Percentiles rank a stretch among this genome's conserved stretches.
These are phyloP conservation scores for Solanum ahanhuiri DNA, from an alignment of 257 asterid species.

Conservation along the genomic window DNA sequence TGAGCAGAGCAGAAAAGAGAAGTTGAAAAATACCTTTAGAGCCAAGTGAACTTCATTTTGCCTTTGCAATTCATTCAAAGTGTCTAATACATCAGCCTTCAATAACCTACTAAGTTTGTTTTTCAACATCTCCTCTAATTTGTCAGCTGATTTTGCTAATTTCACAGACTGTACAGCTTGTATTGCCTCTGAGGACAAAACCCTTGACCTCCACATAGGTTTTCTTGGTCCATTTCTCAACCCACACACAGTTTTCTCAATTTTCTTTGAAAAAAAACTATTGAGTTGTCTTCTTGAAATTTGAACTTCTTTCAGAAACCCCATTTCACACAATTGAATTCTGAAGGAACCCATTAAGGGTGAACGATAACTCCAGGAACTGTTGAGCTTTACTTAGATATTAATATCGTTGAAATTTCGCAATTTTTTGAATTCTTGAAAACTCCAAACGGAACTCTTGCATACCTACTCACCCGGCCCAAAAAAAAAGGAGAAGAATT, in stretches of 20 bases:
- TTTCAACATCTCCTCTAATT: slow-evolving; percentile 32
- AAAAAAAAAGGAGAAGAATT: too few relatives aligned
- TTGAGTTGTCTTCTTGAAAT: background rate
- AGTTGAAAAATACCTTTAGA: slow-evolving; percentile 23
- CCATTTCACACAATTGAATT: slow-evolving; percentile 11
- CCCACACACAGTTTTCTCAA: slow-evolving; percentile 26
- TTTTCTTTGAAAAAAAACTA: background rate
- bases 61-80: slow-evolving; percentile 56
- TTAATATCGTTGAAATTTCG: background rate
- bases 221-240: slow-evolving; percentile 57
- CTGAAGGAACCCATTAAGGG: slow-evolving; percentile 17
- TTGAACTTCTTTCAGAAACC: slow-evolving; percentile 6
- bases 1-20: background rate
- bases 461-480: too few relatives aligned
- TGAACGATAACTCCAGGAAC: background rate
- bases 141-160: slow-evolving; percentile 41
- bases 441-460: background rate
- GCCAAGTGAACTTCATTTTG: slow-evolving; percentile 57
- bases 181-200: slow-evolving; percentile 59
- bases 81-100: slow-evolving; percentile 56
- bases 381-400: background rate
- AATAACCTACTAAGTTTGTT: slow-evolving; percentile 48
- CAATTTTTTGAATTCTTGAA: background rate
- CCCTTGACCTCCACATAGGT: slow-evolving; percentile 62
- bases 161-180: slow-evolving; percentile 68